Evolutionary conservation across 2,329 filamentous ascomycete genomes (phyloP).

Genomic region (Apiospora rasikravindrae): DNA sequence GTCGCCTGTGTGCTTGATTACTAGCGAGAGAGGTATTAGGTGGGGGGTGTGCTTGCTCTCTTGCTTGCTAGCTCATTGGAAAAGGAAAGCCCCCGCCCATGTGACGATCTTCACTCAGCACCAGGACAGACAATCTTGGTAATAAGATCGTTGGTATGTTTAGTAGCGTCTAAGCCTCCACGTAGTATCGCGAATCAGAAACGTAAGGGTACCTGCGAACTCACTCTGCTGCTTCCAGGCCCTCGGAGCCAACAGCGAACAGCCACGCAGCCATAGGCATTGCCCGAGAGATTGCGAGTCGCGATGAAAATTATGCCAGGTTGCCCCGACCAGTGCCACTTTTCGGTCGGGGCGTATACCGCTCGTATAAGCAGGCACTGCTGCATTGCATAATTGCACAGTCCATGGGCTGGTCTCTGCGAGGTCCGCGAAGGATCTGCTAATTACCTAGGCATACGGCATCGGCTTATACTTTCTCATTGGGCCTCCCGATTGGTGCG

Average conservation of each 20-base stretch:
- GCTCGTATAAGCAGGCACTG: neutral
- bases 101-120: neutral
- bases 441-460: neutral
- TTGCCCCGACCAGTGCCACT: neutral
- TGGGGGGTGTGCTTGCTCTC: neutral
- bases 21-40: neutral
- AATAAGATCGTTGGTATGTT: neutral
- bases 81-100: neutral
- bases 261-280: neutral
- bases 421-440: conserved; percentile 2
- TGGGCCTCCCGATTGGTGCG: neutral
- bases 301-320: neutral
- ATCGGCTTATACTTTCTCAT: neutral
- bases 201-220: neutral
- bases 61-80: neutral
- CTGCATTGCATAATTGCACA: conserved; percentile 3
- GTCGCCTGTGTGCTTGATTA: neutral
- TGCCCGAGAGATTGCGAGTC: neutral
- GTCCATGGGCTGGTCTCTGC: conserved; percentile 2
- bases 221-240: neutral
- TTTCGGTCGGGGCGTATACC: neutral
- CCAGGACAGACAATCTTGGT: conserved; percentile 8
- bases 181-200: neutral
- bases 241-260: neutral
- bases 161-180: conserved; percentile 5